Conservation (phyloP, 768 basidiomycete genomes). For the Hygrophoropsis aurantiaca region DNA sequence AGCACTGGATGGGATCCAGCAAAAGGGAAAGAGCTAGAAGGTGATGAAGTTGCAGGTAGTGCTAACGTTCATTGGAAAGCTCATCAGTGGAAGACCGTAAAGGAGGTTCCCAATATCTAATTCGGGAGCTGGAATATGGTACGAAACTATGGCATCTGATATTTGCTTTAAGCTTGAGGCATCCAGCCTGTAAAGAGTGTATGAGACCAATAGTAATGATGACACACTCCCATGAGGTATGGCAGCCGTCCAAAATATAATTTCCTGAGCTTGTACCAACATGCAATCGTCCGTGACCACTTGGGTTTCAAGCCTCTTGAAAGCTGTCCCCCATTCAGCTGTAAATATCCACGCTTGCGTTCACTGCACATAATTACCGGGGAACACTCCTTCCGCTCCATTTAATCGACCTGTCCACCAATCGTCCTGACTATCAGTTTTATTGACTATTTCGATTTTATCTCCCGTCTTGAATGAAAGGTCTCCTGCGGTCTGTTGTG, state of each 20-base stretch:
- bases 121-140: no score
- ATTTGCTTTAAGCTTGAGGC: no score
- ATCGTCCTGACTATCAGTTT: slow-evolving; percentile 80
- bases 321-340: neutral
- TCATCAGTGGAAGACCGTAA: slow-evolving; percentile 20
- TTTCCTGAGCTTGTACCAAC: no score
- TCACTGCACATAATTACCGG: slow-evolving; percentile 53
- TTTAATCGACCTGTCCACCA: slow-evolving; percentile 96
- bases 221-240: no score
- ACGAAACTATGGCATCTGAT: no score
- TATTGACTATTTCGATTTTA: slow-evolving; percentile 85
- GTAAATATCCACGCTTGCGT: no score
- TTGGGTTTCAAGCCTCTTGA: no score
- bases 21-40: slow-evolving; percentile 5
- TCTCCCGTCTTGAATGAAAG: slow-evolving; percentile 88
- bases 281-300: no score
- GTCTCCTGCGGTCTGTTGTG: slow-evolving; percentile 92
- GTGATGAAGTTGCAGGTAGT: slow-evolving; percentile 15
- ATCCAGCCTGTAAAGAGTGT: no score
- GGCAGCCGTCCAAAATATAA: no score
- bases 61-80: slow-evolving; percentile 20
- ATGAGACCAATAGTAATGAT: no score
- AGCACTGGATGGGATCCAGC: slow-evolving; percentile 22
- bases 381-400: slow-evolving; percentile 86
- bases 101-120: slow-evolving; percentile 81